Conservation (phyloP, 345 rosid species). For the Gossypium ekmanianum region DNA sequence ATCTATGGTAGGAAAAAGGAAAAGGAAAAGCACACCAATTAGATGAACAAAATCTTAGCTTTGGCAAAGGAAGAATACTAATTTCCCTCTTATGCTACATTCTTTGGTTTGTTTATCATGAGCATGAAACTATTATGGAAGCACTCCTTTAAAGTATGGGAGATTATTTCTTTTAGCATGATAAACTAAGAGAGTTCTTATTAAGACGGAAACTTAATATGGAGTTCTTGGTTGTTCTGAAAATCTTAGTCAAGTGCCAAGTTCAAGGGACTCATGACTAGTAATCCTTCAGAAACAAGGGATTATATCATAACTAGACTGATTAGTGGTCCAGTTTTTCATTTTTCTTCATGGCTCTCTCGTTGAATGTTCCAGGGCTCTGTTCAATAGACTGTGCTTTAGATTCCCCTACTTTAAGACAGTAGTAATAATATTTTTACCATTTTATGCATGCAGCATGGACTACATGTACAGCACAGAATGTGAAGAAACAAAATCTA, state of each 20-base stretch:
- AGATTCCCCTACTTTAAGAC: neutral
- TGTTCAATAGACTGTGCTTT: neutral
- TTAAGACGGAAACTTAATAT: neutral
- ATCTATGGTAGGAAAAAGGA: neutral
- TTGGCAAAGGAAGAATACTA: conserved; percentile 9
- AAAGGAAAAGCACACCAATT: neutral
- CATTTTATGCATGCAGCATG: neutral
- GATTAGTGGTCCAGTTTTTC: neutral
- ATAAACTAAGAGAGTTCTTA: neutral
- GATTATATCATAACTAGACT: neutral
- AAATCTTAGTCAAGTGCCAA: neutral
- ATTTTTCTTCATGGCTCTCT: neutral
- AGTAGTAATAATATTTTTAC: neutral
- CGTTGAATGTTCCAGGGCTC: neutral
- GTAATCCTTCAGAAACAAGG: neutral
- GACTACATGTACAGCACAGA: neutral
- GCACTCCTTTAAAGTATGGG: neutral
- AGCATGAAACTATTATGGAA: neutral
- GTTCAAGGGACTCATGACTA: too few species aligned
- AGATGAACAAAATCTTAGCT: conserved; percentile 30
- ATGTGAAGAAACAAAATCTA: neutral
- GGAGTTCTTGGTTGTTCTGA: neutral
- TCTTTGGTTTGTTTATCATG: neutral
- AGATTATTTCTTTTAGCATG: neutral
- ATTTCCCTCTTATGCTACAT: neutral